Percentiles rank a stretch among this genome's conserved stretches.
phyloP scores from a whole-genome alignment of 176 grass and related monocot genomes.

The maize (Zea mays) region Zm-B73-REFERENCE-NAM-5.0 NC_050102.1:180359501-180360000 shows the following conservation, averaged over 20 bases:
- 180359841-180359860: slow-evolving; percentile 98
- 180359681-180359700: slow-evolving; percentile 99
- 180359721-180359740: slow-evolving; percentile 99
- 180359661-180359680: slow-evolving; percentile 96
- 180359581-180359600: slow-evolving; percentile 16
- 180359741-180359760: slow-evolving; percentile 84
- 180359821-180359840: slow-evolving; percentile 91
- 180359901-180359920: slow-evolving; percentile 98
- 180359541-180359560: not conserved
- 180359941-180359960: slow-evolving; percentile 20
- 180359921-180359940: slow-evolving; percentile 99
- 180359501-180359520: not conserved
- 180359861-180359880: slow-evolving; percentile 98
- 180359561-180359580: slow-evolving; percentile 2
- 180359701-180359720: slow-evolving; percentile 97
- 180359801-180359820: slow-evolving; percentile 9
- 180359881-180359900: slow-evolving; percentile 97
- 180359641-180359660: slow-evolving; percentile 40
- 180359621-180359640: slow-evolving; percentile 7
- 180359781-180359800: slow-evolving; percentile 11
- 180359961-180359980: slow-evolving; percentile 27
- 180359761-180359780: not conserved
- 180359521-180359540: not conserved
- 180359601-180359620: not conserved
- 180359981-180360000: not conserved